Evolutionary conservation across 1,284 basidiomycete species (phyloP).

Genomic region (Pseudozyma thailandica): DNA sequence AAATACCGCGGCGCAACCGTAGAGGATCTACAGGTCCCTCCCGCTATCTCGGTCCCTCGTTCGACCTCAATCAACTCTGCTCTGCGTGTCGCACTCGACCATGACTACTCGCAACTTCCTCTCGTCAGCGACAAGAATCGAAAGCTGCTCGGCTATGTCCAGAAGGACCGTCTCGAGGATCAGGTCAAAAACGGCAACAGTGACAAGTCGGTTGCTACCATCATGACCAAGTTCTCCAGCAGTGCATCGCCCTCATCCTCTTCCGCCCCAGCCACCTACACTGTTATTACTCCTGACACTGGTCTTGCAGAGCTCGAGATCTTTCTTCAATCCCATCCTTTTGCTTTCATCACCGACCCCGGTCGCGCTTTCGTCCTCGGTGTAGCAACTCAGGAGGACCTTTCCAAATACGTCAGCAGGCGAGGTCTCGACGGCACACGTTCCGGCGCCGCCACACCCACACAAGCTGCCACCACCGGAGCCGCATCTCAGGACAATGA

Average conservation of each 20-base stretch:
- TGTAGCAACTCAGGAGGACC: constrained; percentile 60
- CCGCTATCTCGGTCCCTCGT: constrained; percentile 58
- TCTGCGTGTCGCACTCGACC: constrained; percentile 57
- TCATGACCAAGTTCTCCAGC: constrained; percentile 58
- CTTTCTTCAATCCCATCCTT: constrained; percentile 59
- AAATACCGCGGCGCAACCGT: constrained; percentile 62
- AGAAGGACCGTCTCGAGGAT: constrained; percentile 53
- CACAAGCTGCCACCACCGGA: constrained; percentile 27
- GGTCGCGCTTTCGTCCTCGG: constrained; percentile 56
- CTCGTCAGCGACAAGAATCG: constrained; percentile 55
- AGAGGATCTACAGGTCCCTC: constrained; percentile 61
- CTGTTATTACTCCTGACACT: constrained; percentile 62
- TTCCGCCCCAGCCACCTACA: constrained; percentile 42
- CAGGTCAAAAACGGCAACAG: constrained; percentile 40
- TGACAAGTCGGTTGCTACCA: constrained; percentile 41
- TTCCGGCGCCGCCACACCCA: constrained; percentile 43
- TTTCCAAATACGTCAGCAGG: constrained; percentile 58
- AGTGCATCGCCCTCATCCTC: constrained; percentile 21
- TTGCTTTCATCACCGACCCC: constrained; percentile 65
- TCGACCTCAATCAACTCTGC: constrained; percentile 45
- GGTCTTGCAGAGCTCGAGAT: constrained; percentile 63
- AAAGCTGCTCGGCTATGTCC: constrained; percentile 60
- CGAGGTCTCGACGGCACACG: constrained; percentile 46
- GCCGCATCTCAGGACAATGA: constrained; percentile 20
- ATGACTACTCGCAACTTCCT: constrained; percentile 63